These are phyloP conservation scores for Termitomyces sp. DNA, from an alignment of 768 basidiomycete genomes.

Conservation along the genomic window DNA sequence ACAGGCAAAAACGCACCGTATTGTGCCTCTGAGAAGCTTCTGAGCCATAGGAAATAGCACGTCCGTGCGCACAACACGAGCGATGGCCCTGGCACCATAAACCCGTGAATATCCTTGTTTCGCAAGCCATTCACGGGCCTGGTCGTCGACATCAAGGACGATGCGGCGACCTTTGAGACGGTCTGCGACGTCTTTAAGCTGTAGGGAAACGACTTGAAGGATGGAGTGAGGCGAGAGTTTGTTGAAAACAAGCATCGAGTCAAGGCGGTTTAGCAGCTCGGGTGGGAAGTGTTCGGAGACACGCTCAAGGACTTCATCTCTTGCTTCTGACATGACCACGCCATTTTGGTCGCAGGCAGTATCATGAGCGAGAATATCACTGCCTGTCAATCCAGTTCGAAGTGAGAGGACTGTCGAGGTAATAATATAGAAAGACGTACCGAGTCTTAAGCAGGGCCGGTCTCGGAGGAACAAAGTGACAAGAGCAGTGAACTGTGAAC, in stretches of 20 bases:
- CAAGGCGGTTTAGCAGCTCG: constrained; percentile 85
- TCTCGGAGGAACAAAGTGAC: too few relatives aligned
- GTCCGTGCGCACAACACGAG: constrained; percentile 76
- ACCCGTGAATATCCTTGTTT: constrained; percentile 74
- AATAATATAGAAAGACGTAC: too few relatives aligned
- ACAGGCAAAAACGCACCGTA: constrained; percentile 42
- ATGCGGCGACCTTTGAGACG: constrained; percentile 64
- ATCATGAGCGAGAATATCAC: constrained; percentile 67
- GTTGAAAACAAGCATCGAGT: constrained; percentile 87
- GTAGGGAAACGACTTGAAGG: constrained; percentile 70
- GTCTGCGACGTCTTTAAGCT: constrained; percentile 67
- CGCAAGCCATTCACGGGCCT: constrained; percentile 64
- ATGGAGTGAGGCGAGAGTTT: constrained; percentile 74
- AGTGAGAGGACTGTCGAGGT: too few relatives aligned
- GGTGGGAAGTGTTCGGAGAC: constrained; percentile 83
- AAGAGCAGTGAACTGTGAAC: too few relatives aligned
- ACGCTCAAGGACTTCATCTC: constrained; percentile 62
- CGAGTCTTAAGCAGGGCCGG: too few relatives aligned
- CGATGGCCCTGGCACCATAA: constrained; percentile 86
- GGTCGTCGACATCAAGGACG: constrained; percentile 59
- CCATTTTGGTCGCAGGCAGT: constrained; percentile 61
- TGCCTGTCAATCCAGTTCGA: constrained; percentile 23
- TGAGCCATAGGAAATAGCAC: constrained; percentile 81
- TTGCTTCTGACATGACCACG: constrained; percentile 54
- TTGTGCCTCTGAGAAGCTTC: constrained; percentile 72